Conservation (phyloP, 2,329 filamentous ascomycete species). For the Xylariaceae sp. region DNA sequence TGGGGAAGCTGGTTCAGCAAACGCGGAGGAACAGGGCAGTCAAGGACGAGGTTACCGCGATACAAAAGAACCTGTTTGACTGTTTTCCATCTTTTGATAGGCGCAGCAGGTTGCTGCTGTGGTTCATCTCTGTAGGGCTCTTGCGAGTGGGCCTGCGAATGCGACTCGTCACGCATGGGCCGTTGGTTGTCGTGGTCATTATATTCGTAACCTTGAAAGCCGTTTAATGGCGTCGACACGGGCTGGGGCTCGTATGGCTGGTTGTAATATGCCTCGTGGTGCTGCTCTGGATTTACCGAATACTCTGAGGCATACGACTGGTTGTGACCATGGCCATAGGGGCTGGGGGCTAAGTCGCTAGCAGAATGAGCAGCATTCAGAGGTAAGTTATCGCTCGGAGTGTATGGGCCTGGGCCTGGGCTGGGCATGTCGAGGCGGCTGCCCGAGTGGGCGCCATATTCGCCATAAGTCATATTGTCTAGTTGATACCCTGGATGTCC, state of each 20-base stretch:
- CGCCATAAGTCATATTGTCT: constrained; percentile 68
- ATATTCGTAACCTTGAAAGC: constrained; percentile 62
- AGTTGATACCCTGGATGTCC: constrained; percentile 77
- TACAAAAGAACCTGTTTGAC: constrained; percentile 98
- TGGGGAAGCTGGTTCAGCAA: constrained; percentile 85
- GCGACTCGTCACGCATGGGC: constrained; percentile 66
- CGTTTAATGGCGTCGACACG: constrained; percentile 54
- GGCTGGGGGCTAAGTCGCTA: constrained; percentile 44
- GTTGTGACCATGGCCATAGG: constrained; percentile 40
- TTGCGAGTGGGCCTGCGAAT: constrained; percentile 35
- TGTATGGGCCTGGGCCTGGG: constrained; percentile 48
- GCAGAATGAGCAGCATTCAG: constrained; percentile 72
- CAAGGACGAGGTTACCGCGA: constrained; percentile 92
- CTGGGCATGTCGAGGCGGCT: constrained; percentile 66
- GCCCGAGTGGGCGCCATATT: constrained; percentile 35
- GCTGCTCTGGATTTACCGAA: constrained; percentile 73
- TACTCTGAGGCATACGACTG: constrained; percentile 62
- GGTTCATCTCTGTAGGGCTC: constrained; percentile 46
- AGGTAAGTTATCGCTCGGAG: constrained; percentile 70
- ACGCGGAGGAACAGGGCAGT: constrained; percentile 89
- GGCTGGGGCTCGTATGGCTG: constrained; percentile 72
- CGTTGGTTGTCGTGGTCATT: constrained; percentile 67
- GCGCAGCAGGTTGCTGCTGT: constrained; percentile 43
- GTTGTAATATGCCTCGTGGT: constrained; percentile 84
- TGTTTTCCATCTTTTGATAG: constrained; percentile 90